Evolutionary conservation across 2,329 filamentous ascomycete genomes (phyloP), one percentile per base, ranked within the genome.

Genomic region (Ophiostoma sp.): DNA sequence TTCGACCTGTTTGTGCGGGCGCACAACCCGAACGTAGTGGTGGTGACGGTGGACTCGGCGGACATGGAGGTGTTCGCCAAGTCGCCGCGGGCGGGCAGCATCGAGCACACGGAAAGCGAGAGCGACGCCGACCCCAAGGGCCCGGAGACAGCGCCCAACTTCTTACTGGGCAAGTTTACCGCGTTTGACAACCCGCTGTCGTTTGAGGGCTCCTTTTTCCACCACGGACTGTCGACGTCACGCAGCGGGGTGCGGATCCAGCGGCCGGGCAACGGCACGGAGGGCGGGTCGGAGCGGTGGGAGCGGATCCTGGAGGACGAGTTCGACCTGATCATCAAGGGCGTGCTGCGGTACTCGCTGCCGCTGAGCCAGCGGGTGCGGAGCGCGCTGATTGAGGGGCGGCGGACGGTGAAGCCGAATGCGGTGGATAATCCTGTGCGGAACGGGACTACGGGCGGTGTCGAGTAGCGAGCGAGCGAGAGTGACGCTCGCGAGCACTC

Each of bases 61-160:
- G 93, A 98, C 77, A 84, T 98, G 71, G 93, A 96, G 76, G 86
- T 99, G 41, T 98, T 98, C 79, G 95, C 95, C 39, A 97, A 96
- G 79, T 97, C 93, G 72, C 92, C 91, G 72, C 91, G 94, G 77
- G 91, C 94, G 15, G 91, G 92, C n/a, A 85, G 84, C 8, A 86
- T 83, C 35, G 84, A 87, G 76, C 88, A n/a, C 27, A 11, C 36
- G 7, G n/a, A 31, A 31, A 31, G 27, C 27, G 27, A 31, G 27
- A 31, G 27, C 78, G 35, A 77, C 79, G 1, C 75, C 1, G 89
- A 92, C 76, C 86, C 27, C 27, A 15, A 41, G 11, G 39, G 87
- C 1, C 86, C 89, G 4, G 83, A 89, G 69, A 83, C 83, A 1
- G 85, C 90, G 8, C 92, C 93, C 66, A 97, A 94, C 70, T 93